Evolutionary conservation across 768 basidiomycete genomes (phyloP).

Genomic region (Mycena polygramma): DNA sequence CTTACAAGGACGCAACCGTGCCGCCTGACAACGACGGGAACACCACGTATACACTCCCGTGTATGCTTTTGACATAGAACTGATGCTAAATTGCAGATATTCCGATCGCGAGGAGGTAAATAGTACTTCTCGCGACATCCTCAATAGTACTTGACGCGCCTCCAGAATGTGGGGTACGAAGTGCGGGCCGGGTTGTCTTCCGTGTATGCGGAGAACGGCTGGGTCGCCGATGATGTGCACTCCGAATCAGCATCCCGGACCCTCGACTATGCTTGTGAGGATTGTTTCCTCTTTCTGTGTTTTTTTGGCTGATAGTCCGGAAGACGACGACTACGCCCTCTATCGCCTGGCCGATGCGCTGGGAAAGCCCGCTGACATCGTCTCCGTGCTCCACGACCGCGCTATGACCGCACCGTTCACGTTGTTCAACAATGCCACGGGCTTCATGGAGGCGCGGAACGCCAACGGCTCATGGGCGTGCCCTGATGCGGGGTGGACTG

Average conservation of each 20-base stretch:
- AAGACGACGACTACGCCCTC: conserved; percentile 85
- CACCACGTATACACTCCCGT: conserved; percentile 55
- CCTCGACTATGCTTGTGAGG: conserved; percentile 81
- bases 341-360: conserved; percentile 71
- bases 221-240: conserved; percentile 84
- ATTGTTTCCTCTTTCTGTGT: neutral
- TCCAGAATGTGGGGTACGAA: conserved; percentile 81
- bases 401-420: conserved; percentile 69
- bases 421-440: conserved; percentile 76
- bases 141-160: neutral
- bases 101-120: conserved; percentile 78
- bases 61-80: neutral
- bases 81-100: conserved; percentile 59
- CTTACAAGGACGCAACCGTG: conserved; percentile 78
- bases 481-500: conserved; percentile 81
- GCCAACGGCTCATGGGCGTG: conserved; percentile 81
- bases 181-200: conserved; percentile 83
- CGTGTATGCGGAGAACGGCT: conserved; percentile 76
- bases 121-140: conserved; percentile 17
- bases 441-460: conserved; percentile 88
- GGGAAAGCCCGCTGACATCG: conserved; percentile 62
- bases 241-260: conserved; percentile 86
- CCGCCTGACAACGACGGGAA: conserved; percentile 69
- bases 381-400: conserved; percentile 65
- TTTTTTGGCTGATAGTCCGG: too few species aligned